Conservation (phyloP, 305 asterid genomes). For the Petunia hybrid region DNA sequence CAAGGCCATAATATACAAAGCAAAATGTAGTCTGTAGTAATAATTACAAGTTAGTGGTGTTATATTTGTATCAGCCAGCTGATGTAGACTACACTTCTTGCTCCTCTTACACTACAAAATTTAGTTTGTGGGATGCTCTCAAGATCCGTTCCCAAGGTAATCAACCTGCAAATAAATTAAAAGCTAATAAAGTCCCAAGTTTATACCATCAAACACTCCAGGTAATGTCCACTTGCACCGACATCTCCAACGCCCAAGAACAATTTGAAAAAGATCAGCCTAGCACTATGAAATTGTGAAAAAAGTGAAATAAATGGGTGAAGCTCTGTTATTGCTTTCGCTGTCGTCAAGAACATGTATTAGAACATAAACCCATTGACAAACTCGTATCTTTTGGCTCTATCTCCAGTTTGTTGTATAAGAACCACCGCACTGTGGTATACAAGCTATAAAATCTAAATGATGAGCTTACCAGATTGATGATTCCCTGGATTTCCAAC, state of each 20-base stretch:
- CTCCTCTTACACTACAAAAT: constrained; percentile 44
- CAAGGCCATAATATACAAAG: constrained; percentile 16
- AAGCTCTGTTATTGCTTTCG: neutral
- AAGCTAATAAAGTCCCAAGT: neutral
- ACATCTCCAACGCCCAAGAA: neutral
- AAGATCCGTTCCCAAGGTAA: constrained; percentile 7
- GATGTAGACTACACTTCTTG: constrained; percentile 31
- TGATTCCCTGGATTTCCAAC: constrained; percentile 53
- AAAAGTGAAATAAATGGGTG: neutral
- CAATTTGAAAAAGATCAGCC: neutral
- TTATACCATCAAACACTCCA: neutral
- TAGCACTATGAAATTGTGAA: neutral
- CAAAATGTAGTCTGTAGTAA: constrained; percentile 26
- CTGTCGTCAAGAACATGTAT: neutral
- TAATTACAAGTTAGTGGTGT: constrained; percentile 45
- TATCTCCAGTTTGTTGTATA: constrained; percentile 13
- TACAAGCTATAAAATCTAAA: constrained; percentile 6
- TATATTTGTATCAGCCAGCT: constrained; percentile 34
- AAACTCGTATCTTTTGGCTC: neutral
- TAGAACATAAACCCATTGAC: neutral
- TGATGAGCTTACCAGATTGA: constrained; percentile 51
- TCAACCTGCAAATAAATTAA: constrained; percentile 42
- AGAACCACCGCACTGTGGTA: neutral
- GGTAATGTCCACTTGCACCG: neutral
- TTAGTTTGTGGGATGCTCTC: constrained; percentile 36